Evolutionary conservation across 352 stramenopile species (phyloP), one percentile per base, ranked within the genome.

Genomic region (Phytophthora vignae): DNA sequence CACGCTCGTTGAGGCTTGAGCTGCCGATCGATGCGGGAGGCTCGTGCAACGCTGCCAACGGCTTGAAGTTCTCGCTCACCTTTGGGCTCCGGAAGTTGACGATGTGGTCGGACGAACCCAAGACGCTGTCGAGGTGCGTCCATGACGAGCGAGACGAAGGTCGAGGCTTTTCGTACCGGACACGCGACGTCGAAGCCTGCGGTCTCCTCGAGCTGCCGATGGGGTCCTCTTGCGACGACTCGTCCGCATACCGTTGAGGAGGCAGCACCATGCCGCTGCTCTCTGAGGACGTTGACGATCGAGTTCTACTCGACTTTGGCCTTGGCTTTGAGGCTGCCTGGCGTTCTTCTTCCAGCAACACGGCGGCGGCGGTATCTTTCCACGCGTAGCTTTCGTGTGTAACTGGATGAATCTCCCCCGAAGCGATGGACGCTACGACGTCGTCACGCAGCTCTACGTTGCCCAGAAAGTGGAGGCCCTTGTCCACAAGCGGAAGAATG

Each of bases 71-170:
- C 48, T 95, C 87, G 67, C 85, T 93, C 27, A 95, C 84, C 65
- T 95, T 95, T 2, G 87, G 85, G 52, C 87, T 94, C 33, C 80
- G 73, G 52, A 94, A 94, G 58, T 93, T 89, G 4, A 93, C 73
- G 55, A 95, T 93, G 56, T 95, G 87, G 6, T 83, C 58, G 1
- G 85, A 92, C 2, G 78, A 79, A 0, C 87, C 85, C 21, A 95
- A 78, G 3, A 93, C 77, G 17, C 84, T 84, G 54, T 92, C 84
- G 9, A 93, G 72, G 54, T 92, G 87, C 9, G 69, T 81, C 84
- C 85, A 94, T 8, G 82, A 85, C 4, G 80, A 84, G 27, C 63
- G 64, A 7, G 72, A 83, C 11, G 80, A 78, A 29, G 80, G 76
- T 8, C 86, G 84, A 25, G 78, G 68, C 42, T 73, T 73, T 57